Base-by-base conservation (phyloP, 306 rosid species). In the Acacia melanoxylon region DNA sequence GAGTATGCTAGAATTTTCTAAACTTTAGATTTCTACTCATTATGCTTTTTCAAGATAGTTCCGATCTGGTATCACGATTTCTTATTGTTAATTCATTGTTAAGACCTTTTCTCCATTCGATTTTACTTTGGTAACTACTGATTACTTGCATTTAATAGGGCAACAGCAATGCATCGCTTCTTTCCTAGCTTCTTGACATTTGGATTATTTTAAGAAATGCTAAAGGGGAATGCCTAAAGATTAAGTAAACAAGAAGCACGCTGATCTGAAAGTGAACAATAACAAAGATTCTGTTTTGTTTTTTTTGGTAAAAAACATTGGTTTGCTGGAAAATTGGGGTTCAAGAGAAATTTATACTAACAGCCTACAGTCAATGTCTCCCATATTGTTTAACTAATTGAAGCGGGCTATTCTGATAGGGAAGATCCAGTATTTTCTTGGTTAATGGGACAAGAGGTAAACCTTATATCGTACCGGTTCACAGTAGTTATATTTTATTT, bases 241-340 rank as follows among this genome's bases (percentile, higher is more conserved):
- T 51, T 16, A 17, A 51, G 4, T 12, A 74, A 1, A 27, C 31
- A 62, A 41, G 42, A 72, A 69, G 9, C 31, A 40, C 37, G 29
- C 8, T 14, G 68, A 17, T 2, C 66, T 44, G 13, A 44, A 24
- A 72, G 15, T 3, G 59, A 46, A 46, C 14, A 4, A 31, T 59
- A 12, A 37, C n/a, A n/a, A 40, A 19, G 49, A 58, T 58, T 58
- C 58, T 51, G 22, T 51, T 51, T 58, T 56, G 2, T 20, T 8
- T 54, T 54, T 54, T 20, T n/a, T 3, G 42, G 22, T 41, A 33
- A 31, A 59, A 58, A 13, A 12, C 73, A 15, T 37, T 73, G 51
- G 13, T 59, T 76, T 69, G 8, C 42, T 4, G 10, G 37, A 2
- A 68, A 79, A 24, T 79, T 44, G 80, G 83, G 86, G 48, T 79